phyloP scores from a whole-genome alignment of 202 grass and related monocot genomes.

The Schoenoplectus triqueter region DNA sequence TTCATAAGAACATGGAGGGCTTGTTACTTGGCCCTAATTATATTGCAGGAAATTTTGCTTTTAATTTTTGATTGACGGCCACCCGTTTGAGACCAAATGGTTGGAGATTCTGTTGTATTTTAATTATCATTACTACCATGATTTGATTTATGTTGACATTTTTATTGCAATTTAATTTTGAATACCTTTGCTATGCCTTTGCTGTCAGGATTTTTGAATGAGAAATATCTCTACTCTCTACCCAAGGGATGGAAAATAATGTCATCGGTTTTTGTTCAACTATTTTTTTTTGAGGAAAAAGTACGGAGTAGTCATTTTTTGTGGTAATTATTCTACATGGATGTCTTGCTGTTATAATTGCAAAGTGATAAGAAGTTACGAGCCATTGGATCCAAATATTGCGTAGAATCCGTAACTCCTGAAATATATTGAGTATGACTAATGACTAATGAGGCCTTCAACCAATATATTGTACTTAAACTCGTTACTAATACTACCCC shows the following conservation, averaged over 20 bases:
- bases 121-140: not conserved
- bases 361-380: too few relatives aligned
- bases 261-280: not conserved
- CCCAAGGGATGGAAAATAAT: not conserved
- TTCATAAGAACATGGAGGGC: constrained; percentile 30
- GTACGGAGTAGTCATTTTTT: too few relatives aligned
- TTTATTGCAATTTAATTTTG: not conserved
- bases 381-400: too few relatives aligned
- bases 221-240: not conserved
- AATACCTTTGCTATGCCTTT: not conserved
- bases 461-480: too few relatives aligned
- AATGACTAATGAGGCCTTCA: too few relatives aligned
- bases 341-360: too few relatives aligned
- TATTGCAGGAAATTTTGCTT: constrained; percentile 5
- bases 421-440: too few relatives aligned
- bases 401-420: too few relatives aligned
- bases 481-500: too few relatives aligned
- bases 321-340: too few relatives aligned
- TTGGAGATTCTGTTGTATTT: constrained; percentile 19
- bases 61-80: constrained; percentile 7
- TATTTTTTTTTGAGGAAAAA: not conserved
- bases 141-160: not conserved
- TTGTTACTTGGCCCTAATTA: constrained; percentile 22
- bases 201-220: not conserved
- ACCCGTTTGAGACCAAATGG: not conserved